Conservation (phyloP, 2,329 filamentous ascomycete genomes). For the Trichophyton verrucosum region DNA sequence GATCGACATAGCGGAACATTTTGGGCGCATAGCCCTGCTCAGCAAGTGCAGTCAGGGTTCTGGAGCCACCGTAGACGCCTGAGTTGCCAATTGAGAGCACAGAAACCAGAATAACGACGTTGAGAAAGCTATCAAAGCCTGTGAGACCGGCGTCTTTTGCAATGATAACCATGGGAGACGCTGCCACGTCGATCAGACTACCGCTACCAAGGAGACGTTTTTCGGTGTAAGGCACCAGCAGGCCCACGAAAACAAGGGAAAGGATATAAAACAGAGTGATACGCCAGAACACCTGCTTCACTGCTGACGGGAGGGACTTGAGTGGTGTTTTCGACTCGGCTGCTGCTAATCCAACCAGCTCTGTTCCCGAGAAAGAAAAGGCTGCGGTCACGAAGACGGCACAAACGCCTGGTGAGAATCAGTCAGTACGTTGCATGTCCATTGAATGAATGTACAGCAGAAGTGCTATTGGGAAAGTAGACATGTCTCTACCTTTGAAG, state of each 20-base stretch:
- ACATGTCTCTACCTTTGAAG: constrained; percentile 24
- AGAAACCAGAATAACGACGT: constrained; percentile 51
- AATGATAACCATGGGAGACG: constrained; percentile 56
- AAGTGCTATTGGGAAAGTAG: neutral
- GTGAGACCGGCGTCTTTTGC: constrained; percentile 49
- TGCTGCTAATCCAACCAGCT: constrained; percentile 42
- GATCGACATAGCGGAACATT: constrained; percentile 36
- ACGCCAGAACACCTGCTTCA: constrained; percentile 42
- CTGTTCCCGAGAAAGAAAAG: constrained; percentile 46
- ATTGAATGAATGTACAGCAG: neutral
- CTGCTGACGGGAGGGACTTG: constrained; percentile 37
- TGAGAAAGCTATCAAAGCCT: constrained; percentile 53
- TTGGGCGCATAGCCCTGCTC: constrained; percentile 34
- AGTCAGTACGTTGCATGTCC: neutral
- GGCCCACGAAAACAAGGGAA: constrained; percentile 34
- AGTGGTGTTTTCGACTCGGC: constrained; percentile 42
- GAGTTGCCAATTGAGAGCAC: constrained; percentile 50
- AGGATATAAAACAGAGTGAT: constrained; percentile 41
- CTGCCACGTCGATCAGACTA: constrained; percentile 31
- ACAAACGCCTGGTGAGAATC: constrained; percentile 36
- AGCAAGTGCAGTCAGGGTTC: constrained; percentile 45
- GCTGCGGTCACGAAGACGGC: constrained; percentile 45
- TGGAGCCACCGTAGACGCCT: constrained; percentile 45
- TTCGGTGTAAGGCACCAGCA: constrained; percentile 33
- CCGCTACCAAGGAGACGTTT: constrained; percentile 28